phyloP scores from a whole-genome alignment of 208 protist species.

The Leishmania major region DNA sequence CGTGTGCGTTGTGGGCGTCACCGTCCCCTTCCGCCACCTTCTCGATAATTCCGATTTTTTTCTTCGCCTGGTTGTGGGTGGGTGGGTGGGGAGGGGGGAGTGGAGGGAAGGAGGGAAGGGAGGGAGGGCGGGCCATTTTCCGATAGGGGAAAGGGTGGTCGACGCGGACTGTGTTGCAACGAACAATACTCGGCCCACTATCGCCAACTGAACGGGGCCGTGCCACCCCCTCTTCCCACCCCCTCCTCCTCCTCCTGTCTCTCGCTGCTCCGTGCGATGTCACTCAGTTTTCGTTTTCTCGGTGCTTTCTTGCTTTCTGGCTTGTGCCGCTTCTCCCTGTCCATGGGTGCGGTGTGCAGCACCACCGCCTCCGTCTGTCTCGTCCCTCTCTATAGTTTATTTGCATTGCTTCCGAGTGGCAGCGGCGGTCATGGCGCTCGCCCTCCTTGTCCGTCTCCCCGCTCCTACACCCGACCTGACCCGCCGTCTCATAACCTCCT shows the following conservation, averaged over 20 bases:
- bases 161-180: neutral
- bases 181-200: neutral
- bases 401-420: neutral
- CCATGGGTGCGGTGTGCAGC: neutral
- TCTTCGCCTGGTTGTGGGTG: slow-evolving; percentile 1
- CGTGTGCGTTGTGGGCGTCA: neutral
- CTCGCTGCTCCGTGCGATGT: neutral
- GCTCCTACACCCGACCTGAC: too few relatives aligned
- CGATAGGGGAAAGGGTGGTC: neutral
- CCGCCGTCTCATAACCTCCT: neutral
- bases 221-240: neutral
- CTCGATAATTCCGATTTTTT: neutral
- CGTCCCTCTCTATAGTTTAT: neutral
- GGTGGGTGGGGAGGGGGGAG: neutral
- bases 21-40: neutral
- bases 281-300: neutral
- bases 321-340: neutral
- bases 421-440: too few relatives aligned
- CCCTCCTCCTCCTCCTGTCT: neutral
- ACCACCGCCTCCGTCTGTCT: too few relatives aligned
- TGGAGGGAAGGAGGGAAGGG: neutral
- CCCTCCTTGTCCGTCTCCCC: too few relatives aligned
- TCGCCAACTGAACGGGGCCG: neutral
- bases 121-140: neutral
- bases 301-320: neutral